A percentile compares a stretch with the other conserved stretches of the same genome.
These are phyloP conservation scores for Suhomyces prunicola DNA, from an alignment of 805 yeast genomes.

Conservation along the genomic window DNA sequence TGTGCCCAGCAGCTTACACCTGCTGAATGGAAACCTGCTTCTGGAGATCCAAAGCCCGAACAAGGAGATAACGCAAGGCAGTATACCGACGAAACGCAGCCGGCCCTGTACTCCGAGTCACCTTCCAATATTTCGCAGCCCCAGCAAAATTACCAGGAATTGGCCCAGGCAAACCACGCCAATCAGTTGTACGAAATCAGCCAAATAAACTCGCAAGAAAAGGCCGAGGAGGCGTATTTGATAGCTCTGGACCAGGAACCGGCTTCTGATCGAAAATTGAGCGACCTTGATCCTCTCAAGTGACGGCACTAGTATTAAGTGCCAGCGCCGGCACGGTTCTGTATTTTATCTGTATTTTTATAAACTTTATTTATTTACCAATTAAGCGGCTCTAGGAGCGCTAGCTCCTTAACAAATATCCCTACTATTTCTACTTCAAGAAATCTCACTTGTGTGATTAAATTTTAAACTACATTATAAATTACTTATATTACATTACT, in stretches of 20 bases:
- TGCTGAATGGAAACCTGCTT: constrained; percentile 7
- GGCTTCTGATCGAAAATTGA: background rate
- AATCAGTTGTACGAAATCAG: constrained; percentile 7
- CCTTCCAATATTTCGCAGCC: background rate
- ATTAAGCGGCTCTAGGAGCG: no score
- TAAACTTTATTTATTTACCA: background rate
- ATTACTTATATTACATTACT: background rate
- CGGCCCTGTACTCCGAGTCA: background rate
- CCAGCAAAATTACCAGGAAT: background rate
- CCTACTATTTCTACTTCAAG: no score
- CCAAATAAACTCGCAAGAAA: constrained; percentile 4
- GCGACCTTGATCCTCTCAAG: background rate
- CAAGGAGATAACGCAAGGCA: background rate
- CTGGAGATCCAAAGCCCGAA: background rate
- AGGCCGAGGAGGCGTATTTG: constrained; percentile 3
- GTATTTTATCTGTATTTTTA: background rate
- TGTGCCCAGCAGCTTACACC: constrained; percentile 45
- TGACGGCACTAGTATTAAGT: background rate
- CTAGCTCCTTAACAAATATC: no score
- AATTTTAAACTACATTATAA: background rate
- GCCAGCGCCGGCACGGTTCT: background rate
- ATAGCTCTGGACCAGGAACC: background rate
- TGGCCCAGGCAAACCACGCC: constrained; percentile 4
- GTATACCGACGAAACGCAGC: background rate
- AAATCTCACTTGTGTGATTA: no score